Conservation (phyloP, 805 yeast genomes). For the Lipomyces lipofer region DNA sequence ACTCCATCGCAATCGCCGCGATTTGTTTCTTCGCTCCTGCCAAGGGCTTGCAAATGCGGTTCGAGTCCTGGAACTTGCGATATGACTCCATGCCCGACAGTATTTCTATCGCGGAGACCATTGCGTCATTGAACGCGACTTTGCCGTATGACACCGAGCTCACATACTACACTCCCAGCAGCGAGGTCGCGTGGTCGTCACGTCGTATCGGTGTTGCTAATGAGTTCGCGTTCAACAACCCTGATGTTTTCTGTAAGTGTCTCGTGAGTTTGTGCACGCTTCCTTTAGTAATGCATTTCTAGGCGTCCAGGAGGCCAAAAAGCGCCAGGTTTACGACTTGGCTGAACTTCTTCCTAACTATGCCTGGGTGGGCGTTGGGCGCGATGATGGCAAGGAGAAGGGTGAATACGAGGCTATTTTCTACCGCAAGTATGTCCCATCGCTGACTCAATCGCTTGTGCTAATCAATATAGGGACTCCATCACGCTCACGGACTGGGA, state of each 20-base stretch:
- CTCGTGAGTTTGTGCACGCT: too few relatives aligned
- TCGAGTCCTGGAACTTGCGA: conserved; percentile 10
- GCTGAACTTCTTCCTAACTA: conserved; percentile 2
- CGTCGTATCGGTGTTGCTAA: conserved; percentile 13
- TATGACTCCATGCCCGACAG: conserved; percentile 9
- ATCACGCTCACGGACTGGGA: conserved; percentile 5
- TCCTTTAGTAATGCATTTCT: too few relatives aligned
- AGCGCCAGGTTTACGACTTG: conserved; percentile 11
- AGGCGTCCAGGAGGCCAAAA: conserved; percentile 12
- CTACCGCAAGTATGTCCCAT: conserved; percentile 14
- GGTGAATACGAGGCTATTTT: conserved; percentile 18
- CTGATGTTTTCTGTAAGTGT: conserved; percentile 10
- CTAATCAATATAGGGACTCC: background rate
- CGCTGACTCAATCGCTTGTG: too few relatives aligned
- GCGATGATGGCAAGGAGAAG: conserved; percentile 5
- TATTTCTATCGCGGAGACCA: conserved; percentile 8
- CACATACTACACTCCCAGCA: background rate
- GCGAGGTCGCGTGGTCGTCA: conserved; percentile 15
- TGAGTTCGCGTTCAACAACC: background rate
- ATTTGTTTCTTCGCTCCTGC: too few relatives aligned
- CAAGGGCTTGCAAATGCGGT: background rate
- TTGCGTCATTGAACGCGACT: conserved; percentile 9
- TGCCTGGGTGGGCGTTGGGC: conserved; percentile 13
- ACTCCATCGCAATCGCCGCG: too few relatives aligned
- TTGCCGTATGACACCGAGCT: conserved; percentile 4